Percentiles rank a stretch among this genome's conserved stretches.
Conservation (phyloP, 306 rosid genomes). For the Begonia masoniana region DNA sequence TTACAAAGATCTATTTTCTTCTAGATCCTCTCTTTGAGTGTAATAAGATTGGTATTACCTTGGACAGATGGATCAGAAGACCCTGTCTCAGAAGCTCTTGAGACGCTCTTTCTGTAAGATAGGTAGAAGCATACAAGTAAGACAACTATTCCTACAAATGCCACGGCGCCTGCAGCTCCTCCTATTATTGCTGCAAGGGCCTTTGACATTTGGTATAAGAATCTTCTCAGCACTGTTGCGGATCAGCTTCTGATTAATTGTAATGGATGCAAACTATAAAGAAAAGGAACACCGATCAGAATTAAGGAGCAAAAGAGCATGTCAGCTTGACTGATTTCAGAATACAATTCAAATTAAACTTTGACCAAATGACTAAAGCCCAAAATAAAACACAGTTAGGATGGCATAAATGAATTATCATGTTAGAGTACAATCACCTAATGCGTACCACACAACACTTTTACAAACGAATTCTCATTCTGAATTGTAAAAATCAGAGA, state of each 20-base stretch:
- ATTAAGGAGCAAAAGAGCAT: slow-evolving; percentile 8
- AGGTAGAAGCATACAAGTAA: slow-evolving; percentile 46
- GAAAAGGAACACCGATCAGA: slow-evolving; percentile 19
- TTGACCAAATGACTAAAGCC: too few species aligned
- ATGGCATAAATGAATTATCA: too few species aligned
- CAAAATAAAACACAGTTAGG: too few species aligned
- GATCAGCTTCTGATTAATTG: slow-evolving; percentile 17
- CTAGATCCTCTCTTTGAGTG: background rate
- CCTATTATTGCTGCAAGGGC: slow-evolving; percentile 79
- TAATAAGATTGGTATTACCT: slow-evolving; percentile 32
- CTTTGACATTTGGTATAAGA: slow-evolving; percentile 72
- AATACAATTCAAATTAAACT: too few species aligned
- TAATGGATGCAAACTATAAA: slow-evolving; percentile 44
- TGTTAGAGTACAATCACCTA: too few species aligned
- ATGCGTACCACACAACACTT: too few species aligned
- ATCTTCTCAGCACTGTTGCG: slow-evolving; percentile 46
- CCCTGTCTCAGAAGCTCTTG: slow-evolving; percentile 82
- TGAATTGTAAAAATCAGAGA: too few species aligned
- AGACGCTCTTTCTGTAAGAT: slow-evolving; percentile 31
- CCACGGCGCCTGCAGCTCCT: slow-evolving; percentile 97
- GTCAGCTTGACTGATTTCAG: too few species aligned
- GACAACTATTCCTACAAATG: slow-evolving; percentile 64
- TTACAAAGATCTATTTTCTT: background rate
- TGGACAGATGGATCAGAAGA: slow-evolving; percentile 85
- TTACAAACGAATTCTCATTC: too few species aligned